phyloP scores from a whole-genome alignment of 2,329 filamentous ascomycete species.

The Chalaropsis thielavioides region DNA sequence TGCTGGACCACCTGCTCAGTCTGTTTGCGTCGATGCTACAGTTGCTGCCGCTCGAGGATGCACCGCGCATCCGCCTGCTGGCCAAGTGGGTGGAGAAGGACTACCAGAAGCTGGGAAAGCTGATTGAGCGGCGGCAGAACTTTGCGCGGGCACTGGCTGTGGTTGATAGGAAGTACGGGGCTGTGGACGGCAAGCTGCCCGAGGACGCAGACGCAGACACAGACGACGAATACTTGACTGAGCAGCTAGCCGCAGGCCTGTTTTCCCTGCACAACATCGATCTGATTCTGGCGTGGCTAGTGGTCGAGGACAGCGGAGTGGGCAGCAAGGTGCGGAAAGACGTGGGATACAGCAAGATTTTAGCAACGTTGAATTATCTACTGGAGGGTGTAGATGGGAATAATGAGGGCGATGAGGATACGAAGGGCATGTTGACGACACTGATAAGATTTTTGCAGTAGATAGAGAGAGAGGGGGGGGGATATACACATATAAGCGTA shows the following conservation, averaged over 20 bases:
- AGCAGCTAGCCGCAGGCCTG: slow-evolving; percentile 68
- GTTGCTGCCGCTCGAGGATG: slow-evolving; percentile 60
- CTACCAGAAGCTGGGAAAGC: slow-evolving; percentile 66
- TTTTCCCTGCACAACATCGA: slow-evolving; percentile 75
- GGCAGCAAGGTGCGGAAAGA: slow-evolving; percentile 46
- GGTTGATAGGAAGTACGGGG: slow-evolving; percentile 37
- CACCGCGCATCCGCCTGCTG: slow-evolving; percentile 65
- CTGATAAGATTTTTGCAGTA: slow-evolving; percentile 35
- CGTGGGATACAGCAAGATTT: slow-evolving; percentile 49
- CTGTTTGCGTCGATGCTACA: slow-evolving; percentile 75
- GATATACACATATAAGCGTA: too few relatives aligned
- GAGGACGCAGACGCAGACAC: slow-evolving; percentile 35
- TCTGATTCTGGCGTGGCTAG: slow-evolving; percentile 74
- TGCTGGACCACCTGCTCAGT: slow-evolving; percentile 66
- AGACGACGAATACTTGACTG: slow-evolving; percentile 57
- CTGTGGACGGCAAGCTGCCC: slow-evolving; percentile 8
- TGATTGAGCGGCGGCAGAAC: slow-evolving; percentile 56
- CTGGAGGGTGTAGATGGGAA: slow-evolving; percentile 36
- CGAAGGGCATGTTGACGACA: slow-evolving; percentile 40
- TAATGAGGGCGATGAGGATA: slow-evolving; percentile 39
- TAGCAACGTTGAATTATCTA: slow-evolving; percentile 50
- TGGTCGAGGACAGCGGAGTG: slow-evolving; percentile 74
- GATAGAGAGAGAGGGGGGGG: neutral
- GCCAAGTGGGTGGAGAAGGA: slow-evolving; percentile 95
- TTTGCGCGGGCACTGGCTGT: slow-evolving; percentile 49